phyloP scores from a whole-genome alignment of 1,284 basidiomycete species.

The Exsudoporus floridanus region DNA sequence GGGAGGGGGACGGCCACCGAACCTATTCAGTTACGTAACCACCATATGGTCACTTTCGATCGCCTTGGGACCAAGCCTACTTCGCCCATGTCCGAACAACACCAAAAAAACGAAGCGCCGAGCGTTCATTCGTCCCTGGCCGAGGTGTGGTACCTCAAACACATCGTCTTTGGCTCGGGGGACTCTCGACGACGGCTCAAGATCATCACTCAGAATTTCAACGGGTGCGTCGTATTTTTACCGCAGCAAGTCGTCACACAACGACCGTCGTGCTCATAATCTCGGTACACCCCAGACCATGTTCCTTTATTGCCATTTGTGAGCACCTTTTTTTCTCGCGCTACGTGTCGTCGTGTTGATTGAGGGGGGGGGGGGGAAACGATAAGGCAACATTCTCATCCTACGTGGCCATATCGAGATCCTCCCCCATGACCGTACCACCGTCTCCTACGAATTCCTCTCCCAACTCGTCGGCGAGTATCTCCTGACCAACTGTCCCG shows the following conservation, averaged over 20 bases:
- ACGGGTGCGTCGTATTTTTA: conserved; percentile 53
- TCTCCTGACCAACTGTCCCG: conserved; percentile 62
- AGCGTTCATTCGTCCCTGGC: conserved; percentile 42
- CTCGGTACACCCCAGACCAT: conserved; percentile 54
- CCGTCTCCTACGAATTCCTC: conserved; percentile 82
- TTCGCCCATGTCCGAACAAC: conserved; percentile 21
- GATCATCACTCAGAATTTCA: conserved; percentile 82
- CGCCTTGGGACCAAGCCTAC: neutral
- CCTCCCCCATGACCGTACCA: conserved; percentile 57
- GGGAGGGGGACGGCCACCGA: neutral
- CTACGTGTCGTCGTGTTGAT: neutral
- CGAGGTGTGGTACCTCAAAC: conserved; percentile 81
- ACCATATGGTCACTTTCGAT: neutral
- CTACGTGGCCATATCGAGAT: conserved; percentile 76
- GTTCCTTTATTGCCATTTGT: conserved; percentile 89
- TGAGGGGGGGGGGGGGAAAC: too few relatives aligned
- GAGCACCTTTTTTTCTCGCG: conserved; percentile 25
- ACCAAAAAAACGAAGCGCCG: neutral
- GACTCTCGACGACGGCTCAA: conserved; percentile 43
- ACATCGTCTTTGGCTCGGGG: conserved; percentile 52
- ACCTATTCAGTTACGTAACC: neutral
- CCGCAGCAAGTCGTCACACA: too few relatives aligned
- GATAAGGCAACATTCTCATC: conserved; percentile 76
- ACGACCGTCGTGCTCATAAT: neutral
- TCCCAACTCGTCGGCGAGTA: conserved; percentile 82